phyloP scores from a whole-genome alignment of 73 alveolate genomes.

The Paramecium pentaurelia region DNA sequence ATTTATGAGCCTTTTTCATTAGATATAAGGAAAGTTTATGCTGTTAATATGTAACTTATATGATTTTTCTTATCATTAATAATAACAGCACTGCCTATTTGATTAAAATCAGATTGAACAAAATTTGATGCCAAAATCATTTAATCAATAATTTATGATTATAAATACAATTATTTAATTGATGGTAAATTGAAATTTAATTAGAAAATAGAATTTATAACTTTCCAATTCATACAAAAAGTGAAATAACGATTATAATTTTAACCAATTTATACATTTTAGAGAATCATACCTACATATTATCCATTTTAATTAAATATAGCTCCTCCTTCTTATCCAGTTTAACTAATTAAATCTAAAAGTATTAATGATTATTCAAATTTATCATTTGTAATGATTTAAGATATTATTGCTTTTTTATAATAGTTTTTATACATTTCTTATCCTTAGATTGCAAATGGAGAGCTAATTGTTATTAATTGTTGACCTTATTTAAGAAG shows the following conservation, averaged over 20 bases:
- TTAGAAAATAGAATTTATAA: not conserved
- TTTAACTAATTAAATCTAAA: not conserved
- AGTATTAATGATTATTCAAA: not conserved
- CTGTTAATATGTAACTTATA: not conserved
- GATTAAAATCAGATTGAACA: not conserved
- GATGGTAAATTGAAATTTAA: not conserved
- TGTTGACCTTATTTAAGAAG: not conserved
- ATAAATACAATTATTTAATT: not conserved
- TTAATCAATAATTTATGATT: not conserved
- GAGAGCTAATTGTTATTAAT: not conserved
- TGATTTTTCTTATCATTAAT: not conserved
- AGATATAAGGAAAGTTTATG: not conserved
- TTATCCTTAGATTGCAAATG: not conserved
- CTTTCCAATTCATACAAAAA: not conserved
- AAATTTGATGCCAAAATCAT: not conserved
- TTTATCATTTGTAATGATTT: not conserved
- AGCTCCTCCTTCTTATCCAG: conserved; percentile 29
- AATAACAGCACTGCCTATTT: not conserved
- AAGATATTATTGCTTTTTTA: not conserved
- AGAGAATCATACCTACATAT: not conserved
- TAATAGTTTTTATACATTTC: conserved; percentile 2
- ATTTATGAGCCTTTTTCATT: not conserved
- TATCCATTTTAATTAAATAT: not conserved
- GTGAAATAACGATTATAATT: not conserved
- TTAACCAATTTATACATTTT: not conserved